Base-by-base conservation (phyloP, 345 rosid species). In the Citrus inodora region DNA sequence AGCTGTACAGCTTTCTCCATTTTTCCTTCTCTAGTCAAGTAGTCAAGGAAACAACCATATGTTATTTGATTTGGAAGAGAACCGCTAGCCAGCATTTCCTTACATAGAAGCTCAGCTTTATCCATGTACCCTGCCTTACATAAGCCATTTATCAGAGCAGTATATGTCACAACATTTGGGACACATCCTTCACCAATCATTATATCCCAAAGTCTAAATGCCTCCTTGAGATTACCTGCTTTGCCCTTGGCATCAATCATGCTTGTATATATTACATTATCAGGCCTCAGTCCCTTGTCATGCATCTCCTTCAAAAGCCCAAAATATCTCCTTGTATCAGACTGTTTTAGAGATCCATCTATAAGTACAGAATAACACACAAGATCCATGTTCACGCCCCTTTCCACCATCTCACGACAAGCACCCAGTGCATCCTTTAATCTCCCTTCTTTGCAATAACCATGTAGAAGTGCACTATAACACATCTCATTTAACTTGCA, bases 371-470 rank as follows among this genome's bases (percentile, higher is more conserved):
- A 87, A 78, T 90, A 96, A 80, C 97, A 92, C 58, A 92, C 92
- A 16, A 91, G 88, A 86, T 96, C 99, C 89, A 96, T 80, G 85
- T 89, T 82, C 62, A 94, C 81, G 30, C 98, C 96, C 86, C 95
- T 84, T 80, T 82, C 85, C 24, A 90, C 81, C 97, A 94, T 94
- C 79, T 90, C 96, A 60, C 79, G 74, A 80, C 90, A 91, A 75
- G 88, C 83, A 70, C 75, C 78, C 75, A 89, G 35, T 5, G 98
- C 99, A 19, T 96, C 97, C 56, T 82, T 77, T 35, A 96, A 63
- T 83, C 88, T 88, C 62, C 99, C 99, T 88, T 89, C 97, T 79
- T 88, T 87, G 81, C 97, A 92, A 80, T 86, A 94, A 60, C 98
- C 99, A 33, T 87, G 89, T 19, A 96, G 81, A 42, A 96, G 90